Conservation (phyloP, 2,329 filamentous ascomycete genomes). For the Neonectria ditissima region DNA sequence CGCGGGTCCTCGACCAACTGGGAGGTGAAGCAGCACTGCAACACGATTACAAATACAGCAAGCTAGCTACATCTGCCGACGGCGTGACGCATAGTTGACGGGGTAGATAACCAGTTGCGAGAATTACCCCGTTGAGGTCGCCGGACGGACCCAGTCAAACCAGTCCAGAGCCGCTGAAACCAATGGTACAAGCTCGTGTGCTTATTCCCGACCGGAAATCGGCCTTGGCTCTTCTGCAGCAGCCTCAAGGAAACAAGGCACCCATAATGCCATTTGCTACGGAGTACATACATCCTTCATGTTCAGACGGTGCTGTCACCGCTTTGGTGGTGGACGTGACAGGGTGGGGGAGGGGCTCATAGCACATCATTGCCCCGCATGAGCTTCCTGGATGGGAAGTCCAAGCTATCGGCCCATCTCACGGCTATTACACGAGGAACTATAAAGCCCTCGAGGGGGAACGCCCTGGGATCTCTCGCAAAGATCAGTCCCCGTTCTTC, state of each 20-base stretch:
- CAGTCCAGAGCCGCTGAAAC: too few relatives aligned
- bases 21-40: background rate
- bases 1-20: background rate
- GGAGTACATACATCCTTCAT: too few relatives aligned
- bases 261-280: background rate
- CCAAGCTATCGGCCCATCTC: constrained; percentile 6
- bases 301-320: background rate
- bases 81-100: constrained; percentile 9
- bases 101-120: background rate
- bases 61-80: constrained; percentile 4
- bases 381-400: constrained; percentile 17
- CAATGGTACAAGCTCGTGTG: background rate
- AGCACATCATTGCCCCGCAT: constrained; percentile 26
- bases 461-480: background rate
- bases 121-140: background rate
- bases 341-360: constrained; percentile 22
- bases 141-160: background rate
- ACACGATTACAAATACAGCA: constrained; percentile 18
- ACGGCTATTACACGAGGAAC: background rate
- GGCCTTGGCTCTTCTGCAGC: background rate
- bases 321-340: constrained; percentile 1
- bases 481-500: background rate
- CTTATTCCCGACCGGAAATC: background rate
- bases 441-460: constrained; percentile 21
- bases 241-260: constrained; percentile 2